These are phyloP conservation scores for Ensete ventricosum DNA, from an alignment of 176 grass and related monocot species.

Conservation along the genomic window DNA sequence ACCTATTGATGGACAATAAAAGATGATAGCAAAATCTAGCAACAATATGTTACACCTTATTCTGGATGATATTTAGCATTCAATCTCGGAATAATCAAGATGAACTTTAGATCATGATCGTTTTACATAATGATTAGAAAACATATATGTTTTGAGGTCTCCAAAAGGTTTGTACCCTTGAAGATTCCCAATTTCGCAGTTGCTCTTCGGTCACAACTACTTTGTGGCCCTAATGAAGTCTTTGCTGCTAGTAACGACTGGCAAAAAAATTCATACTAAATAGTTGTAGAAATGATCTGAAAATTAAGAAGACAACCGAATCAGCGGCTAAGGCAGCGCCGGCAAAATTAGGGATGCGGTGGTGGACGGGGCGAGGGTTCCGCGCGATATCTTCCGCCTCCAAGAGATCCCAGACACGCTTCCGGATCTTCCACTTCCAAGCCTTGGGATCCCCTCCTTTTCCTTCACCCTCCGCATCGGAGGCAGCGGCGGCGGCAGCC, in stretches of 20 bases:
- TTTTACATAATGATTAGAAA: no score
- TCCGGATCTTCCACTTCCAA: conserved; percentile 90
- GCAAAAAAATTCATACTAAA: not conserved
- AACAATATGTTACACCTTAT: not conserved
- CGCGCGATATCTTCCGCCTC: conserved; percentile 59
- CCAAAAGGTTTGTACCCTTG: not conserved
- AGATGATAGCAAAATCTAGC: not conserved
- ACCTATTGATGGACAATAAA: no score
- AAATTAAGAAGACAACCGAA: conserved; percentile 16
- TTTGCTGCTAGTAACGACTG: not conserved
- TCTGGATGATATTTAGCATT: not conserved
- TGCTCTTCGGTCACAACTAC: not conserved
- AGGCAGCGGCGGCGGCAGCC: conserved; percentile 21
- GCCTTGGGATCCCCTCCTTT: conserved; percentile 31
- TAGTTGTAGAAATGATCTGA: not conserved
- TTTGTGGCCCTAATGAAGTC: not conserved
- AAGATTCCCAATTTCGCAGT: not conserved
- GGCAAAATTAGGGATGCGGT: conserved; percentile 91
- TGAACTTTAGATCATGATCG: no score
- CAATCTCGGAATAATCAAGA: not conserved
- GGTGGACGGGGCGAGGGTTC: conserved; percentile 80
- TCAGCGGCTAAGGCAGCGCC: conserved; percentile 53
- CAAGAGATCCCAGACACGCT: conserved; percentile 65
- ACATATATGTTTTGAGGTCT: no score
- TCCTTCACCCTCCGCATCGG: conserved; percentile 9